Evolutionary conservation across 164 flowering plant genomes (phyloP).

Genomic region (Aristolochia fimbriata): DNA sequence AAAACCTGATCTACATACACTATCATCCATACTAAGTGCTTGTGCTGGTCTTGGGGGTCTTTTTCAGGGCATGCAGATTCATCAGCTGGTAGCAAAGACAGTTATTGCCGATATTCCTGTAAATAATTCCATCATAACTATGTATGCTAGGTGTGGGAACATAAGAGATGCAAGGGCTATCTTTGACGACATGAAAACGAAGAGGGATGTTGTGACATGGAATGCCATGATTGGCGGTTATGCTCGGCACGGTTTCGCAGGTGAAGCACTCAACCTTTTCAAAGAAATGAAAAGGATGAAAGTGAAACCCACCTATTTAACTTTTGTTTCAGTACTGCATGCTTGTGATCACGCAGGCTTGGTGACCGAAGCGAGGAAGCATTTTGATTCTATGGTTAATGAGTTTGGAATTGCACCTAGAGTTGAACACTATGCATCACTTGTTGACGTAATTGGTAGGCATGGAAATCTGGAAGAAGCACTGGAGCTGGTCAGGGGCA

Average conservation of each 20-base stretch:
- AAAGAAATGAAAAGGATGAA: constrained; percentile 11
- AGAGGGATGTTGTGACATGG: constrained; percentile 13
- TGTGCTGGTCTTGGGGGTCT: constrained; percentile 12
- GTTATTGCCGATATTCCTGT: constrained; percentile 9
- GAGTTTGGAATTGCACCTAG: constrained; percentile 11
- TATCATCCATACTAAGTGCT: constrained; percentile 12
- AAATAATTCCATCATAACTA: constrained; percentile 12
- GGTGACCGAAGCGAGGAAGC: constrained; percentile 9
- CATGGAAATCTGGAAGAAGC: constrained; percentile 10
- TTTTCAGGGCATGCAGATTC: constrained; percentile 12
- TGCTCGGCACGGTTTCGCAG: constrained; percentile 13
- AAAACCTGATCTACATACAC: constrained; percentile 14
- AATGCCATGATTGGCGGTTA: constrained; percentile 16
- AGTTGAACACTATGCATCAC: constrained; percentile 14
- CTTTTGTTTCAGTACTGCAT: constrained; percentile 11
- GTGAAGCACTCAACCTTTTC: constrained; percentile 10
- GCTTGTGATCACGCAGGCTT: constrained; percentile 17
- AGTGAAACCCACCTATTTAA: constrained; percentile 11
- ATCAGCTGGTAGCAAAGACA: constrained; percentile 10
- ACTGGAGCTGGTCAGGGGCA: constrained; percentile 5
- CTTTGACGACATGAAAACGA: constrained; percentile 6
- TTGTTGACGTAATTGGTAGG: constrained; percentile 12
- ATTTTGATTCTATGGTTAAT: constrained; percentile 11
- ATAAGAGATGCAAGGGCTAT: constrained; percentile 7
- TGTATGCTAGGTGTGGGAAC: constrained; percentile 16